Percentiles rank a stretch among this genome's conserved stretches.
These are phyloP conservation scores for Aureobasidium pullulans DNA, from an alignment of 2,329 filamentous ascomycete species.

Conservation along the genomic window DNA sequence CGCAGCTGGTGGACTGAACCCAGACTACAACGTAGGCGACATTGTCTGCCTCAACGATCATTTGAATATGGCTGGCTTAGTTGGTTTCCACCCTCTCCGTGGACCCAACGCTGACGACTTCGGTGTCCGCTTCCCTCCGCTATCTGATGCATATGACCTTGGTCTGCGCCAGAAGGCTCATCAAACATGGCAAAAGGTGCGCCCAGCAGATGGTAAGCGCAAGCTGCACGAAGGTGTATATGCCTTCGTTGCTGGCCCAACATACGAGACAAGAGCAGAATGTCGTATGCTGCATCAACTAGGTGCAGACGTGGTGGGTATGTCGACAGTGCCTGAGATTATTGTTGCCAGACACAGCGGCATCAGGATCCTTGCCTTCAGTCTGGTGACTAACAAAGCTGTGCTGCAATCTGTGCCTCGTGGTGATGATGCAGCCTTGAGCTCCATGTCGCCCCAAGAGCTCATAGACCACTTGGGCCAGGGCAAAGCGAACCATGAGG, in stretches of 20 bases:
- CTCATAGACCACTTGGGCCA: constrained; percentile 49
- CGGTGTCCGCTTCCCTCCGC: constrained; percentile 54
- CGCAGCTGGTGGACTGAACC: constrained; percentile 58
- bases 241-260: constrained; percentile 57
- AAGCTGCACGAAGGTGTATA: constrained; percentile 58
- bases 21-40: constrained; percentile 57
- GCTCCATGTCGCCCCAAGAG: constrained; percentile 42
- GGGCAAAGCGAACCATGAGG: constrained; percentile 57
- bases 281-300: constrained; percentile 54
- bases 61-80: constrained; percentile 55
- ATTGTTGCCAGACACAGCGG: constrained; percentile 57
- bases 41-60: constrained; percentile 61
- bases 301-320: constrained; percentile 62
- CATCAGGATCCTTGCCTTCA: constrained; percentile 57
- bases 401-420: constrained; percentile 52
- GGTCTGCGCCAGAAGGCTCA: constrained; percentile 51
- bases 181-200: constrained; percentile 47
- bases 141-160: constrained; percentile 61
- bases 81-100: constrained; percentile 53
- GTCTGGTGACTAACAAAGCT: constrained; percentile 58
- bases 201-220: constrained; percentile 39
- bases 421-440: constrained; percentile 50
- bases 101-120: constrained; percentile 58
- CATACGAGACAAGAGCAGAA: constrained; percentile 59
- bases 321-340: constrained; percentile 64